These are phyloP conservation scores for Rhipidocladum racemiflorum DNA, from an alignment of 176 grass and related monocot species.

Conservation along the genomic window DNA sequence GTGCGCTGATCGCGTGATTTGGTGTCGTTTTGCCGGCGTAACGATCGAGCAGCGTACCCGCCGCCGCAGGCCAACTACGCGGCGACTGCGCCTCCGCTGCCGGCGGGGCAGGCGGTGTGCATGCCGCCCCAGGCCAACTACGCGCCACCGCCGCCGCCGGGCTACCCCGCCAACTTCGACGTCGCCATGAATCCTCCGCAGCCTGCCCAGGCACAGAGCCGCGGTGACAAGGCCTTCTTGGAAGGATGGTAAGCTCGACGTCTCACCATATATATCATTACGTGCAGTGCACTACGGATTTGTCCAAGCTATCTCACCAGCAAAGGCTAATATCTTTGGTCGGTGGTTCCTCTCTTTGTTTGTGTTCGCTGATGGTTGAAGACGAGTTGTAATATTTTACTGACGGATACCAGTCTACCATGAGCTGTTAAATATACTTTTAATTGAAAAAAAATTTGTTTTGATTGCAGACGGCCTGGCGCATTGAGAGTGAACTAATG, in stretches of 20 bases:
- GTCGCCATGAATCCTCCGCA: slow-evolving; percentile 30
- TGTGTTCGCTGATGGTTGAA: too few relatives aligned
- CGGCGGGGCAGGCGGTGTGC: slow-evolving; percentile 12
- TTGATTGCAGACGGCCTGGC: too few relatives aligned
- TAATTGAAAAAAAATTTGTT: too few relatives aligned
- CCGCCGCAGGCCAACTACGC: slow-evolving; percentile 21
- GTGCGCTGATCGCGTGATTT: background rate
- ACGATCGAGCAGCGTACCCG: slow-evolving; percentile 38
- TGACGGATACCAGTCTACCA: too few relatives aligned
- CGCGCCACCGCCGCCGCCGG: background rate
- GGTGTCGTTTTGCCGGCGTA: background rate
- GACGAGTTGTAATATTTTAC: too few relatives aligned
- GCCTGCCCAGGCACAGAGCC: slow-evolving; percentile 34
- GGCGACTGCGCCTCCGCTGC: slow-evolving; percentile 12
- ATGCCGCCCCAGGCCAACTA: slow-evolving; percentile 8
- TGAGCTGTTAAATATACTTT: background rate
- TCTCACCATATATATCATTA: background rate
- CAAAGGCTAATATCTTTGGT: too few relatives aligned
- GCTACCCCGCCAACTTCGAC: slow-evolving; percentile 43
- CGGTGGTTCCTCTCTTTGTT: too few relatives aligned
- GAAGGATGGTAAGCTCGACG: slow-evolving; percentile 54
- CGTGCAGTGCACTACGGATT: too few relatives aligned
- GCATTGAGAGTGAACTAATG: too few relatives aligned
- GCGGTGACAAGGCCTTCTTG: slow-evolving; percentile 63
- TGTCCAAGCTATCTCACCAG: too few relatives aligned